Evolutionary conservation across 2,329 filamentous ascomycete genomes (phyloP).

Genomic region (Emmonsia crescens): DNA sequence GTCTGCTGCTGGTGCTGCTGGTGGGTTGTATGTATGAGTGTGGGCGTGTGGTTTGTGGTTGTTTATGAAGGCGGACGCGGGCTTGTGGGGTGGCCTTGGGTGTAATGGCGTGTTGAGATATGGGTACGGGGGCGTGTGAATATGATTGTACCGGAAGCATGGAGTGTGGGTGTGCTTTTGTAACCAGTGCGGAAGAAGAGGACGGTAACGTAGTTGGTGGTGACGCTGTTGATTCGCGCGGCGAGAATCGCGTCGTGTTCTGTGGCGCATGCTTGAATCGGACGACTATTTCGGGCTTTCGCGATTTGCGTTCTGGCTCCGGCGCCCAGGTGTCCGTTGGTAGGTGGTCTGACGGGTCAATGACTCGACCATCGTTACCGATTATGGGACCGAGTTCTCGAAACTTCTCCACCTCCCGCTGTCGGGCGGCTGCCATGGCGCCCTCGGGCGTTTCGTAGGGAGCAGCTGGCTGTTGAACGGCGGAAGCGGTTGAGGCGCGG

Average conservation of each 20-base stretch:
- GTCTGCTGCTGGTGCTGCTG: slow-evolving; percentile 1
- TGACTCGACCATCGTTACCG: slow-evolving; percentile 51
- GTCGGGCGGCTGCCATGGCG: slow-evolving; percentile 29
- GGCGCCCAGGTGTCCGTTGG: slow-evolving; percentile 56
- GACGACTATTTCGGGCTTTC: slow-evolving; percentile 39
- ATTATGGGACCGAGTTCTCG: slow-evolving; percentile 48
- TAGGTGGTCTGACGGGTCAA: slow-evolving; percentile 56
- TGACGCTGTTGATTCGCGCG: slow-evolving; percentile 11
- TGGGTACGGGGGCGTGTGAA: slow-evolving; percentile 16
- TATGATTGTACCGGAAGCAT: slow-evolving; percentile 18
- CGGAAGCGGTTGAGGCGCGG: slow-evolving; percentile 23
- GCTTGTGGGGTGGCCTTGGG: slow-evolving; percentile 12
- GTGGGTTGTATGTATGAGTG: slow-evolving; percentile 10
- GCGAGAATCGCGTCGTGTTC: slow-evolving; percentile 5
- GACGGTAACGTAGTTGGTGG: slow-evolving; percentile 7
- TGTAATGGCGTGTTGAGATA: slow-evolving; percentile 18
- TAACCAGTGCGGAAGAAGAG: slow-evolving; percentile 1
- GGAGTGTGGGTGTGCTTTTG: slow-evolving; percentile 16
- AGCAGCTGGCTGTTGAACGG: slow-evolving; percentile 23
- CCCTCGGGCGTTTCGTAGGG: slow-evolving; percentile 30
- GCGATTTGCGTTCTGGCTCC: slow-evolving; percentile 49
- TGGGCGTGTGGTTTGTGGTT: slow-evolving; percentile 5
- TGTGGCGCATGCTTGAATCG: slow-evolving; percentile 34
- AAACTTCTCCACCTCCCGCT: slow-evolving; percentile 26
- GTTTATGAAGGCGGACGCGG: slow-evolving; percentile 12